Percentiles rank a stretch among this genome's conserved stretches.
These are phyloP conservation scores for Cercospora berteroae DNA, from an alignment of 2,329 filamentous ascomycete species.

Conservation along the genomic window DNA sequence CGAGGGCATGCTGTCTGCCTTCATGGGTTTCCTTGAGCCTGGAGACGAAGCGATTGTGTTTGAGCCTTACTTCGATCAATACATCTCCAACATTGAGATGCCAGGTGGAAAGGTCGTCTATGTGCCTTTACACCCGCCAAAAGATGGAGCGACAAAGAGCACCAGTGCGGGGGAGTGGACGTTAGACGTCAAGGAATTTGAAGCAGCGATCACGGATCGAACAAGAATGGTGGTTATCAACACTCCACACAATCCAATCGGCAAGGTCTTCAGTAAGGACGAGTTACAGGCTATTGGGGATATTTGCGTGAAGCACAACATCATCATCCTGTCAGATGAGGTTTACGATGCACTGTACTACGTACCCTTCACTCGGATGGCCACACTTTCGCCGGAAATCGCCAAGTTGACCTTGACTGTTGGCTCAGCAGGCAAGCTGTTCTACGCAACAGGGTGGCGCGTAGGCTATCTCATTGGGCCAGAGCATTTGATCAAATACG, in stretches of 20 bases:
- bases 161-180: constrained; percentile 86
- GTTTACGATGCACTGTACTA: constrained; percentile 95
- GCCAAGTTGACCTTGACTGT: constrained; percentile 87
- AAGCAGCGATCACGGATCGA: constrained; percentile 74
- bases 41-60: constrained; percentile 98
- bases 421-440: constrained; percentile 95
- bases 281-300: constrained; percentile 84
- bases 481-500: constrained; percentile 83
- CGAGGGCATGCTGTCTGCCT: constrained; percentile 91
- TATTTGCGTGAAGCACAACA: constrained; percentile 85
- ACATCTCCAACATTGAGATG: constrained; percentile 99
- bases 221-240: constrained; percentile 97
- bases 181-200: constrained; percentile 78
- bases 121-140: constrained; percentile 88
- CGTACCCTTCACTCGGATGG: constrained; percentile 88
- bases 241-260: constrained; percentile 89
- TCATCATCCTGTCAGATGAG: constrained; percentile 68
- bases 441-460: constrained; percentile 96
- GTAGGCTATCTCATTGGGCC: constrained; percentile 94
- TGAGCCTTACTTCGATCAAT: constrained; percentile 99
- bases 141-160: constrained; percentile 72
- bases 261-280: constrained; percentile 84
- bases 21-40: constrained; percentile 94
- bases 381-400: constrained; percentile 85
- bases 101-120: constrained; percentile 92